Percentiles rank a stretch among this genome's conserved stretches.
phyloP scores from a whole-genome alignment of 495 filamentous ascomycete species.

The Amphirosellinia nigrospora region DNA sequence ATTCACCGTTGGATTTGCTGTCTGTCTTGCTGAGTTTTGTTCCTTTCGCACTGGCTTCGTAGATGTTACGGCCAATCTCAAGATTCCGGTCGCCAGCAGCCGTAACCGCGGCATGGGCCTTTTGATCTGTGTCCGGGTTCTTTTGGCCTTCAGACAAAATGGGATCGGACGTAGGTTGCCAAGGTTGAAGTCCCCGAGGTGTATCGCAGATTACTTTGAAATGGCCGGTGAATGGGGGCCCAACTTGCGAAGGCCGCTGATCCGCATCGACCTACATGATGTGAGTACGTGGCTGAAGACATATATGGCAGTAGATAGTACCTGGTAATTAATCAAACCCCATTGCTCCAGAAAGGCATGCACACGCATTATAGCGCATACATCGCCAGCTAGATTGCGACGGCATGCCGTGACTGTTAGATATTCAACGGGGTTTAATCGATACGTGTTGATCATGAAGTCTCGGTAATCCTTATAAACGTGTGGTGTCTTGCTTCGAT shows the following conservation, averaged over 20 bases:
- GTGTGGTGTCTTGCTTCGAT: slow-evolving; percentile 96
- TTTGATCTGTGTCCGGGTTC: slow-evolving; percentile 78
- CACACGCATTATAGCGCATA: slow-evolving; percentile 98
- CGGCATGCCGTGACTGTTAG: slow-evolving; percentile 97
- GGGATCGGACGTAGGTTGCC: slow-evolving; percentile 84
- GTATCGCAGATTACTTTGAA: slow-evolving; percentile 95
- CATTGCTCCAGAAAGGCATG: slow-evolving; percentile 99
- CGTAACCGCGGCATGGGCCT: slow-evolving; percentile 63
- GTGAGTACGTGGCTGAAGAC: slow-evolving; percentile 34
- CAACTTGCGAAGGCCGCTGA: slow-evolving; percentile 91
- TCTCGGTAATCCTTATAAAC: slow-evolving; percentile 99
- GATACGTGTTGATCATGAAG: slow-evolving; percentile 99
- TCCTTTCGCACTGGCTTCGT: slow-evolving; percentile 90
- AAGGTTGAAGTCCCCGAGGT: slow-evolving; percentile 90
- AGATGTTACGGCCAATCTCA: slow-evolving; percentile 91
- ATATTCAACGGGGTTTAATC: slow-evolving; percentile 93
- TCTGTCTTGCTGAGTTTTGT: slow-evolving; percentile 65
- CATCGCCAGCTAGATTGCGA: slow-evolving; percentile 93
- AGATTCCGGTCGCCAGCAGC: slow-evolving; percentile 83
- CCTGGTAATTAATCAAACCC: slow-evolving; percentile 99
- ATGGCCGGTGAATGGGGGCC: slow-evolving; percentile 95
- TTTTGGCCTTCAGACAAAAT: slow-evolving; percentile 68
- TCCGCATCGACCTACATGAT: slow-evolving; percentile 85
- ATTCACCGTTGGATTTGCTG: slow-evolving; percentile 74
- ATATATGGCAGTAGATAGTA: slow-evolving; percentile 46